Base-by-base conservation (phyloP, 2,329 filamentous ascomycete genomes). In the Stylonectria norvegica region DNA sequence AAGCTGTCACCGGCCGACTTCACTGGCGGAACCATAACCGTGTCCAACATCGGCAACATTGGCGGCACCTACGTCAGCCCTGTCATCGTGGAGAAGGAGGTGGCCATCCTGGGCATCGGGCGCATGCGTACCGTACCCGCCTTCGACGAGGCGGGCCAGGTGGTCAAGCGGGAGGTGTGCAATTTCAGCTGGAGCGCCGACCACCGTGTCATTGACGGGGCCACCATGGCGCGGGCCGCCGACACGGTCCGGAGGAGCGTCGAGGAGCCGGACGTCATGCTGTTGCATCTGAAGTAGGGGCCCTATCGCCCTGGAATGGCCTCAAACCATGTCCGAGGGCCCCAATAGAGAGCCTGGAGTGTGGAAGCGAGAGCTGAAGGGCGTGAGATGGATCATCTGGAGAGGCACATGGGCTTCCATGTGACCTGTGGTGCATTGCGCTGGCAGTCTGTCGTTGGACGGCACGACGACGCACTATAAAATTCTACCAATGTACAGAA, bases 111-210 rank as follows among this genome's bases (percentile, higher is more conserved):
- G 19, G 93, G 91, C 9, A 75, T 98, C 20, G 93, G 93, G 5
- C 81, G 86, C 52, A 81, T 89, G 63, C 85, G 83, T 55, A 77
- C 79, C 2, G 78, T 95, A 20, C 93, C 93, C 9, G 85, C 88
- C 3, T 97, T 97, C 64, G 75, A 71, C 40, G 73, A 72, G 35
- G 57, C 67, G 49, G 63, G 77, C 64, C 61, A 66, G 20, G 71
- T 97, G 10, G 75, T 90, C 10, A 81, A 79, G 66, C 86, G 81
- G 63, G 84, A 94, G 58, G 77, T 94, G 46, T 84, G 85, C 61
- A 89, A 94, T 60, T 89, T 97, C 55, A 97, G 90, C 67, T 97
- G 91, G 91, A 91, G 87, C 63, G 91, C 91, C 5, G 90, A 97
- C 65, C 93, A 98, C 66, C 75, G 93, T 15, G 86, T 97, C 38